Evolutionary conservation across 768 basidiomycete genomes (phyloP).

Genomic region (Pleurotus tuoliensis): DNA sequence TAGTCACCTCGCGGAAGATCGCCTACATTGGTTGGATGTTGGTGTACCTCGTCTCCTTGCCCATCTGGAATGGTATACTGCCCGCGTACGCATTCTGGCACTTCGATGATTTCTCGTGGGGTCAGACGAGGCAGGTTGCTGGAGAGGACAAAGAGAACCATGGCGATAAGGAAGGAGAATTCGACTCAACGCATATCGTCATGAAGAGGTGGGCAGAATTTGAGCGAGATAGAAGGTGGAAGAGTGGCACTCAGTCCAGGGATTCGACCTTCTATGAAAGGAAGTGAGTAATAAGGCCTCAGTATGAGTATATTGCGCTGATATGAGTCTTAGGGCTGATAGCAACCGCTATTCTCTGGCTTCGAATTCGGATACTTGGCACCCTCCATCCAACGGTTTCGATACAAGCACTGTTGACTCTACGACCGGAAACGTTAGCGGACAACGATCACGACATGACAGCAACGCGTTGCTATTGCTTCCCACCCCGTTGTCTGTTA

Average conservation of each 20-base stretch:
- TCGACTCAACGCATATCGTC: constrained; percentile 93
- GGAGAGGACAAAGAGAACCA: constrained; percentile 64
- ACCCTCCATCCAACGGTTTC: constrained; percentile 43
- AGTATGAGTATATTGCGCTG: neutral
- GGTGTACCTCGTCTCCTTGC: constrained; percentile 86
- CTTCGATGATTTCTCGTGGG: constrained; percentile 98
- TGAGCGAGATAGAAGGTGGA: constrained; percentile 93
- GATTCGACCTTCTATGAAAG: constrained; percentile 76
- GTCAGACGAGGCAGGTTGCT: constrained; percentile 81
- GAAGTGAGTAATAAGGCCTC: constrained; percentile 48
- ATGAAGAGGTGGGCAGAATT: constrained; percentile 99
- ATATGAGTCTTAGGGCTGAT: constrained; percentile 21
- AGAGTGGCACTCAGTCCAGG: constrained; percentile 77
- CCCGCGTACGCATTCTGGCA: constrained; percentile 99
- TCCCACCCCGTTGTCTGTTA: constrained; percentile 65
- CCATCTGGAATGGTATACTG: constrained; percentile 95
- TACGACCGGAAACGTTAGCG: constrained; percentile 29
- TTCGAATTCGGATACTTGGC: constrained; percentile 74
- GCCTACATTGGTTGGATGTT: constrained; percentile 98
- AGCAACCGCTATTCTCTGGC: constrained; percentile 70
- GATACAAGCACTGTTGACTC: constrained; percentile 66
- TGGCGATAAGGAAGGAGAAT: constrained; percentile 95
- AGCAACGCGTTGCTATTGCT: constrained; percentile 70
- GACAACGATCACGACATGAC: constrained; percentile 59
- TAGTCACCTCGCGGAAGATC: constrained; percentile 91